Conservation (phyloP, 2,329 filamentous ascomycete species). For the Podosphaera xanthii region DNA sequence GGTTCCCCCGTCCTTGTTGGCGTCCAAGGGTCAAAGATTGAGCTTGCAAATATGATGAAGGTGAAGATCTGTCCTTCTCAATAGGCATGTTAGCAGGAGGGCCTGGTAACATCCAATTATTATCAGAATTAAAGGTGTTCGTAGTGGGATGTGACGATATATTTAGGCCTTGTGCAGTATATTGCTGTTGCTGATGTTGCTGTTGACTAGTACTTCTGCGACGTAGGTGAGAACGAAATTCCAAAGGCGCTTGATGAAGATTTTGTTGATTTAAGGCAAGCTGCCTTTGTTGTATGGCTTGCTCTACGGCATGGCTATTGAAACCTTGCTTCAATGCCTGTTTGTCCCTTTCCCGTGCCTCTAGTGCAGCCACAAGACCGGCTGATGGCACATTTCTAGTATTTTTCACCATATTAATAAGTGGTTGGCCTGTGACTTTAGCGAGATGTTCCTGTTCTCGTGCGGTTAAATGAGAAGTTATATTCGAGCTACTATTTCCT, state of each 20-base stretch:
- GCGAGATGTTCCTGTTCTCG: conserved; percentile 79
- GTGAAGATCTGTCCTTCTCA: conserved; percentile 6
- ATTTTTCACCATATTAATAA: conserved; percentile 36
- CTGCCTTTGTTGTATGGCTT: conserved; percentile 46
- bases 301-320: conserved; percentile 47
- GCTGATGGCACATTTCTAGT: conserved; percentile 23
- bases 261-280: conserved; percentile 17
- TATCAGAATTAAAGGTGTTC: conserved; percentile 16
- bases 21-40: conserved; percentile 7
- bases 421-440: conserved; percentile 51
- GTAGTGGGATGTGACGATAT: conserved; percentile 15
- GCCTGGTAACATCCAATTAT: conserved; percentile 15
- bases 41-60: conserved; percentile 6
- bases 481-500: conserved; percentile 19
- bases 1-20: conserved; percentile 5
- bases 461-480: conserved; percentile 46
- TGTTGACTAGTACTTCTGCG: conserved; percentile 11
- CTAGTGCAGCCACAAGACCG: conserved; percentile 58
- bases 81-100: background rate
- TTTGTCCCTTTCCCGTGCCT: conserved; percentile 57
- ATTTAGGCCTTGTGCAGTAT: conserved; percentile 12
- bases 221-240: conserved; percentile 8
- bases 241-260: conserved; percentile 5
- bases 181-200: conserved; percentile 10
- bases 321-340: conserved; percentile 44